Evolutionary conservation across 2,329 filamentous ascomycete species (phyloP).

Genomic region (Plenodomus lindquistii): DNA sequence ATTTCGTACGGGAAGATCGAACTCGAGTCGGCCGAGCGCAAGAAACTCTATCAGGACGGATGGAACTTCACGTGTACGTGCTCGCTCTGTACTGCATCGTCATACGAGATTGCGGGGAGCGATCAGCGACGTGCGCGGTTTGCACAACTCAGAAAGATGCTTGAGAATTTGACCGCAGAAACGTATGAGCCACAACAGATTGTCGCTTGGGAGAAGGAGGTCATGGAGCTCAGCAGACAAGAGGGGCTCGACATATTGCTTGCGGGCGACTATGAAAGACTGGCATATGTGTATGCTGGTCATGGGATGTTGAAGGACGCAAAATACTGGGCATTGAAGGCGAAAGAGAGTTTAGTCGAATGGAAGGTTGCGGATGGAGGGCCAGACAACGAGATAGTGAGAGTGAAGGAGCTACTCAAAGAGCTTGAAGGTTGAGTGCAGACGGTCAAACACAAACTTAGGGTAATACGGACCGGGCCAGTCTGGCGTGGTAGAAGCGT

Average conservation of each 20-base stretch:
- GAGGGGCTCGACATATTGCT: slow-evolving; percentile 26
- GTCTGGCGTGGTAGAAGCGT: not conserved
- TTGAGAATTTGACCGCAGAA: slow-evolving; percentile 21
- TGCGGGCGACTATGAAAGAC: slow-evolving; percentile 26
- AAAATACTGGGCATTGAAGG: slow-evolving; percentile 21
- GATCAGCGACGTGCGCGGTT: slow-evolving; percentile 24
- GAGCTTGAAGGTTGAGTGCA: slow-evolving; percentile 14
- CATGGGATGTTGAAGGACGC: slow-evolving; percentile 19
- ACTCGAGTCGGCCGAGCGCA: slow-evolving; percentile 19
- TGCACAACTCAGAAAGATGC: slow-evolving; percentile 12
- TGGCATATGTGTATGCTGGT: slow-evolving; percentile 31
- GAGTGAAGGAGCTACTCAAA: slow-evolving; percentile 20
- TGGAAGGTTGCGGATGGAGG: slow-evolving; percentile 26
- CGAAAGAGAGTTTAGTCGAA: slow-evolving; percentile 19
- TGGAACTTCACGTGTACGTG: slow-evolving; percentile 32
- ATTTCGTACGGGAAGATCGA: slow-evolving; percentile 28
- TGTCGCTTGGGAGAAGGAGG: slow-evolving; percentile 28
- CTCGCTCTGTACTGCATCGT: slow-evolving; percentile 20
- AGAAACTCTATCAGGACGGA: slow-evolving; percentile 20
- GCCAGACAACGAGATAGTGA: slow-evolving; percentile 13
- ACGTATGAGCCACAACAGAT: slow-evolving; percentile 26
- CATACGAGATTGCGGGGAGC: slow-evolving; percentile 17
- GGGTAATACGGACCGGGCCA: too few species aligned
- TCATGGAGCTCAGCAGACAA: slow-evolving; percentile 22
- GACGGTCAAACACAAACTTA: not conserved